Evolutionary conservation across 176 grass and related monocot species (phyloP), one percentile per base, ranked within the genome.

Genomic region (Hyparrhenia diplandra): DNA sequence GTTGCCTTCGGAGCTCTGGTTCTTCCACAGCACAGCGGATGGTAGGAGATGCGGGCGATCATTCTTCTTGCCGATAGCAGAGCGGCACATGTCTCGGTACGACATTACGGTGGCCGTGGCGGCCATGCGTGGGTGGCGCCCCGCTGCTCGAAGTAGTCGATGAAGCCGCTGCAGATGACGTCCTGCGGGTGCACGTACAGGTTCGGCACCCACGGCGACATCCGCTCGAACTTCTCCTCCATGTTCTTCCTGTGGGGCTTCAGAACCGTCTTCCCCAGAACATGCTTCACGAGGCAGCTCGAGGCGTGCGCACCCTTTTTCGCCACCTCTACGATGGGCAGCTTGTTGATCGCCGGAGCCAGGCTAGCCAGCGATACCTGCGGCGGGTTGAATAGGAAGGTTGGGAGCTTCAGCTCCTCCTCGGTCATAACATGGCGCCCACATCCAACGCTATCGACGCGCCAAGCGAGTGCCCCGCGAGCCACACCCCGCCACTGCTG

Each of bases 131-230:
- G 36, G 52, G 52, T 9, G 30, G 35, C 8, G 16, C 71, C 20
- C 52, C 71, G 28, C 39, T 51, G 78, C 51, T 82, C 49, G 39
- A 87, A 69, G 85, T 87, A 62, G 71, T 87, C 52, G 72, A 87
- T 54, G 83, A 51, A 79, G 41, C 83, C 67, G 1, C 0, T 17
- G 67, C 83, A 85, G 31, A 85, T 30, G 20, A 3, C 0, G 31
- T 76, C 85, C 28, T 0, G n/a, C 51, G 18, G 14, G 64, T 87
- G 37, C 28, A 87, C 71, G 29, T 60, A 86, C 28, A 87, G 37
- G 6, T 70, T 54, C 5, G 83, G 83, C 66, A 11, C 11, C 85
- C 67, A 79, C 2, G 17, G 30, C 9, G 54, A 35, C 21, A 79
- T n/a, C 66, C 0, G 1, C 13, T 54, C 4, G 23, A 78, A 85